Evolutionary conservation across 257 asterid species (phyloP).

Genomic region (Coffea eugenioides): DNA sequence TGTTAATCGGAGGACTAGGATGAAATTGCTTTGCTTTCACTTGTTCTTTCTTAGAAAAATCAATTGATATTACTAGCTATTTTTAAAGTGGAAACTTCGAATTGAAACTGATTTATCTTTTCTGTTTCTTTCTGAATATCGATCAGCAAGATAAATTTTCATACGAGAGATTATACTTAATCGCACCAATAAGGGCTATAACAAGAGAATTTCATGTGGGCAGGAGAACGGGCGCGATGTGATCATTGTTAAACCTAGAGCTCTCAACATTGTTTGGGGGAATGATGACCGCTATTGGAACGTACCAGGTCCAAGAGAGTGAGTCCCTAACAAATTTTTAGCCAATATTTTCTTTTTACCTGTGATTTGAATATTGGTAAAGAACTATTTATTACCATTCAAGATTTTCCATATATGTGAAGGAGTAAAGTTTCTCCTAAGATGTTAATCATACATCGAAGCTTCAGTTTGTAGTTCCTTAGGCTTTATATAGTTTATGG

Average conservation of each 20-base stretch:
- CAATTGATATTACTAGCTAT: background rate
- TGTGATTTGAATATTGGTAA: background rate
- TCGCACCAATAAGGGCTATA: background rate
- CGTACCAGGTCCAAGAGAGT: constrained; percentile 25
- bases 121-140: background rate
- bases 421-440: too few relatives aligned
- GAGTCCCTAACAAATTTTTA: constrained; percentile 1
- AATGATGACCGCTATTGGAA: constrained; percentile 51
- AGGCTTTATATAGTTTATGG: too few relatives aligned
- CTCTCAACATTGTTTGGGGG: constrained; percentile 58
- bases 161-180: background rate
- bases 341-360: background rate
- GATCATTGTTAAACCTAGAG: constrained; percentile 24
- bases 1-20: background rate
- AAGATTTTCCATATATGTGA: background rate
- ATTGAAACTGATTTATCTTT: background rate
- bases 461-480: too few relatives aligned
- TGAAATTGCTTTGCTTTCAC: too few relatives aligned
- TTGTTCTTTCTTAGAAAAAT: background rate
- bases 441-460: too few relatives aligned
- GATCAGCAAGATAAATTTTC: background rate
- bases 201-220: constrained; percentile 1
- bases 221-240: constrained; percentile 15
- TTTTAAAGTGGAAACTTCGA: background rate
- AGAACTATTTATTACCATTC: background rate